A percentile compares a stretch with the other conserved stretches of the same genome.
Evolutionary conservation across 345 rosid species (phyloP).

Genomic region (Euclidium syriacum): DNA sequence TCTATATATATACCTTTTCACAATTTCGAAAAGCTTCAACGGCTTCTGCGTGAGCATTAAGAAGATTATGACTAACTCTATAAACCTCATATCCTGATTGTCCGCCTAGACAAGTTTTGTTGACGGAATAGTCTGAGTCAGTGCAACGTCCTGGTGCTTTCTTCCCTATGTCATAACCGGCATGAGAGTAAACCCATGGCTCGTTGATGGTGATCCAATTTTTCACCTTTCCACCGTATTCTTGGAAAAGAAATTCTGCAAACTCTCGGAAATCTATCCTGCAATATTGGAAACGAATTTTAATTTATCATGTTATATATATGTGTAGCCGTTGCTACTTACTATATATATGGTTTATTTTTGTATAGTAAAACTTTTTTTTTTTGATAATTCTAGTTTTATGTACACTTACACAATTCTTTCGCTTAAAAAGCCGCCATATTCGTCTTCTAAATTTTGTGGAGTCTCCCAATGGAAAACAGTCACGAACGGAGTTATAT

Average conservation of each 20-base stretch:
- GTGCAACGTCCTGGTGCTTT: constrained; percentile 41
- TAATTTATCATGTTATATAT: too few relatives aligned
- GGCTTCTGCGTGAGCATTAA: constrained; percentile 28
- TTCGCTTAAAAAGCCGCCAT: constrained; percentile 29
- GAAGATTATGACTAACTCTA: constrained; percentile 23
- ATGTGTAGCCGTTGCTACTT: too few relatives aligned
- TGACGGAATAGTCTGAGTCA: background rate
- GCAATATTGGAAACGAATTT: too few relatives aligned
- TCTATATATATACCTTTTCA: background rate
- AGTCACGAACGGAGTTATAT: constrained; percentile 23
- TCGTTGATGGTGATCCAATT: constrained; percentile 52
- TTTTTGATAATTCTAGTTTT: too few relatives aligned
- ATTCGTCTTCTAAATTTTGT: constrained; percentile 31
- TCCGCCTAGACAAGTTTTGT: constrained; percentile 19
- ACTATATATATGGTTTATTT: too few relatives aligned
- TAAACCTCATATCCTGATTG: constrained; percentile 31
- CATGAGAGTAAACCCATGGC: constrained; percentile 31
- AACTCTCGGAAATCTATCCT: constrained; percentile 22
- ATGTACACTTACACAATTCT: constrained; percentile 28
- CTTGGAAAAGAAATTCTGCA: constrained; percentile 15
- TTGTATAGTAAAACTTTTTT: too few relatives aligned
- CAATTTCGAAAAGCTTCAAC: constrained; percentile 19
- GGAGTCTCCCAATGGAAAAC: constrained; percentile 33
- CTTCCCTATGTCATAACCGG: constrained; percentile 31
- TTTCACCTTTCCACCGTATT: constrained; percentile 45